Evolutionary conservation across 192 early-diverging fungal species (phyloP).

Genomic region (Coemansia sp.): DNA sequence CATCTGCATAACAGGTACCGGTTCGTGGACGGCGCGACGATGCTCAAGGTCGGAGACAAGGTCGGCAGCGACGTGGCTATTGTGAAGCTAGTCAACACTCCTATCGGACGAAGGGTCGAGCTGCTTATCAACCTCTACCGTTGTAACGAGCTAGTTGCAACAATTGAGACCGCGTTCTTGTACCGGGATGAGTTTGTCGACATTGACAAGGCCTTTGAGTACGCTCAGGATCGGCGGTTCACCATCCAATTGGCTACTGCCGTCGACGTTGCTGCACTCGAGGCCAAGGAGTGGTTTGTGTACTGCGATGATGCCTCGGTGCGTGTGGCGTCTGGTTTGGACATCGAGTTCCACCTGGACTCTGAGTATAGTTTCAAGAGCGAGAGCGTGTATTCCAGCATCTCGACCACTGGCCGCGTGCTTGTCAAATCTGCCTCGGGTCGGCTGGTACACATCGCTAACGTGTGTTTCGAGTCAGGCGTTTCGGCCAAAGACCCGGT

Average conservation of each 20-base stretch:
- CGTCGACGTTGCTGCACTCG: conserved; percentile 78
- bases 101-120: too few relatives aligned
- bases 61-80: too few relatives aligned
- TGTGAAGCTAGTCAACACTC: too few relatives aligned
- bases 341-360: conserved; percentile 80
- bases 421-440: too few relatives aligned
- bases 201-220: conserved; percentile 74
- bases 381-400: conserved; percentile 61
- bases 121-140: too few relatives aligned
- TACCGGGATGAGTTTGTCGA: conserved; percentile 63
- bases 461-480: conserved; percentile 70
- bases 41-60: too few relatives aligned
- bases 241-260: conserved; percentile 63
- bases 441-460: conserved; percentile 75
- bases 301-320: neutral
- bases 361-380: conserved; percentile 67
- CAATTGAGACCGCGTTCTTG: conserved; percentile 76
- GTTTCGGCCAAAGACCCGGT: conserved; percentile 76
- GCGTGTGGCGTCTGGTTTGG: conserved; percentile 53
- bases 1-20: too few relatives aligned
- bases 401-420: conserved; percentile 72
- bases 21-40: too few relatives aligned
- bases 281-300: conserved; percentile 85
- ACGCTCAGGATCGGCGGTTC: conserved; percentile 65
- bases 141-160: conserved; percentile 72